These are phyloP conservation scores for Metschnikowia koreensis DNA, from an alignment of 805 yeast genomes.

Conservation along the genomic window DNA sequence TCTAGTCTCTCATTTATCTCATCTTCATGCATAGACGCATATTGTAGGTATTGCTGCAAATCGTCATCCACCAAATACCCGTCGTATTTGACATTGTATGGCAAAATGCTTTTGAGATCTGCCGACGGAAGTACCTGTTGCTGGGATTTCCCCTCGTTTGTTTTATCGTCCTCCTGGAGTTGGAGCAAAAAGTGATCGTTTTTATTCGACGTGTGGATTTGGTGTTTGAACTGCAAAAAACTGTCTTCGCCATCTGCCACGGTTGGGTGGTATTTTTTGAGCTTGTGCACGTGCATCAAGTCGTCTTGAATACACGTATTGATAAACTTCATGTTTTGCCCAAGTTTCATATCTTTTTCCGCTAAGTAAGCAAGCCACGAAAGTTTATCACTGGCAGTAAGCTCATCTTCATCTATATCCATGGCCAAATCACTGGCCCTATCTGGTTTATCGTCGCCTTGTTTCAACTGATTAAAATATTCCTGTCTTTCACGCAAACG, in stretches of 20 bases:
- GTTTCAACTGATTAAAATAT: conserved; percentile 37
- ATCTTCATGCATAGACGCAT: conserved; percentile 13
- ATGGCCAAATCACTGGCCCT: conserved; percentile 16
- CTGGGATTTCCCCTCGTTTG: conserved; percentile 2
- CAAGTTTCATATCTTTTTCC: conserved; percentile 34
- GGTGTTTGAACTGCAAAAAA: conserved; percentile 21
- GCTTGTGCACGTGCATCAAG: conserved; percentile 26
- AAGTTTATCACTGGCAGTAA: conserved; percentile 25
- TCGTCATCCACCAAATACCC: conserved; percentile 25
- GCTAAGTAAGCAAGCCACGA: conserved; percentile 40
- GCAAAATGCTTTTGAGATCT: conserved; percentile 25
- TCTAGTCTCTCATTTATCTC: conserved; percentile 11
- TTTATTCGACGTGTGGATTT: conserved; percentile 26
- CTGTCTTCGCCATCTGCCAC: conserved; percentile 15
- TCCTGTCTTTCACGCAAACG: conserved; percentile 39
- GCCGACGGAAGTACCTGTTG: conserved; percentile 21
- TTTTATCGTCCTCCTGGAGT: conserved; percentile 22
- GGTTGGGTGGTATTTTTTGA: conserved; percentile 30
- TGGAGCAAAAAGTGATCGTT: conserved; percentile 30
- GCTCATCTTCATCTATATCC: conserved; percentile 26
- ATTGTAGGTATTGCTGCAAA: conserved; percentile 24
- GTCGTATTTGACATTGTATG: conserved; percentile 34
- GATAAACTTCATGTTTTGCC: conserved; percentile 36
- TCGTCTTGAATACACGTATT: conserved; percentile 29
- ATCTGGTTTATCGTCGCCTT: conserved; percentile 20